These are phyloP conservation scores for Tulasnella sp. DNA, from an alignment of 768 basidiomycete genomes.

Conservation along the genomic window DNA sequence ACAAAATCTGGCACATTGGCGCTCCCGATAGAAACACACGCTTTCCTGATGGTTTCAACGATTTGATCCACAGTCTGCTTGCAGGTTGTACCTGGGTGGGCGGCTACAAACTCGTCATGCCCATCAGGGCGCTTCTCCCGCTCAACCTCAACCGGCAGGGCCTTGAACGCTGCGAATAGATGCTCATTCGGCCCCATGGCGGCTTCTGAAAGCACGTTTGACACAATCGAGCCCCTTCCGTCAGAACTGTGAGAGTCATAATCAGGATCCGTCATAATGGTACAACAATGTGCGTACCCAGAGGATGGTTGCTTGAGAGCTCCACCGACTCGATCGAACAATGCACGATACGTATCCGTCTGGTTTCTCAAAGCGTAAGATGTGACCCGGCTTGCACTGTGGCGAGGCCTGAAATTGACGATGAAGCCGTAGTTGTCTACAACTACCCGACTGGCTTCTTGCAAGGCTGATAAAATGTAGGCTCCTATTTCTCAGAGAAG, in stretches of 20 bases:
- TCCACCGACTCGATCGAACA: slow-evolving; percentile 33
- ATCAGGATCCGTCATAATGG: not conserved
- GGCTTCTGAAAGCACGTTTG: slow-evolving; percentile 19
- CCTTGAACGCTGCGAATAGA: slow-evolving; percentile 47
- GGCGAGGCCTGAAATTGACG: slow-evolving; percentile 72
- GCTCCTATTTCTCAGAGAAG: slow-evolving; percentile 59
- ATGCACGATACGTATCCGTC: slow-evolving; percentile 22
- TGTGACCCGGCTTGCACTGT: slow-evolving; percentile 73
- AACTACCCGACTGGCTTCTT: slow-evolving; percentile 88
- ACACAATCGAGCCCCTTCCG: slow-evolving; percentile 37
- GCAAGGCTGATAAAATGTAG: slow-evolving; percentile 91
- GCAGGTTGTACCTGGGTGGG: slow-evolving; percentile 52
- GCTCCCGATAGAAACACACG: slow-evolving; percentile 66
- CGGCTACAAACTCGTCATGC: slow-evolving; percentile 10
- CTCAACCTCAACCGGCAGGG: slow-evolving; percentile 40
- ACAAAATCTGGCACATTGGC: slow-evolving; percentile 54
- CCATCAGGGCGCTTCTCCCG: slow-evolving; percentile 31
- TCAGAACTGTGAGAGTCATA: not conserved
- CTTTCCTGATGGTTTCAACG: slow-evolving; percentile 67
- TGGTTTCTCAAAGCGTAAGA: slow-evolving; percentile 87
- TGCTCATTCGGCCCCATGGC: slow-evolving; percentile 28
- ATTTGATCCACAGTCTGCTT: slow-evolving; percentile 76
- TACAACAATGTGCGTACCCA: not conserved
- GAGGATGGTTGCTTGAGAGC: slow-evolving; percentile 8
- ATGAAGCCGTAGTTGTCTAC: slow-evolving; percentile 87